Base-by-base conservation (phyloP, 768 basidiomycete genomes). In the Dioszegia aurantiaca region DNA sequence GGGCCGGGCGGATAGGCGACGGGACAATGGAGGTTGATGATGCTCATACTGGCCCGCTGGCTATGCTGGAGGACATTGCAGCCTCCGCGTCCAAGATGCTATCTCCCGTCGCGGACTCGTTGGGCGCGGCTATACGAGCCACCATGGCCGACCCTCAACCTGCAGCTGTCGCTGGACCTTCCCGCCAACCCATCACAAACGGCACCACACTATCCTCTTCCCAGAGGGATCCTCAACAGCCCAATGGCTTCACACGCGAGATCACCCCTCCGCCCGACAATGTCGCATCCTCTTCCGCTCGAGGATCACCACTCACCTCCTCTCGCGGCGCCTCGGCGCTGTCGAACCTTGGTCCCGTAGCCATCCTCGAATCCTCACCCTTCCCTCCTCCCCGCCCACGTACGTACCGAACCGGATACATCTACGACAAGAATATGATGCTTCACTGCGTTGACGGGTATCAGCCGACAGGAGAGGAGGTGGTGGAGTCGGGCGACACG, bases 401-500 rank as follows among this genome's bases (percentile, higher is more conserved):
- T 16, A 69, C 67, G 11, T 42, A 52, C 23, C 65, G 72, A 9
- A 88, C 91, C 48, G 92, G 91, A 46, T 91, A 87, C 78, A 85
- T 94, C 56, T 98, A 90, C 70, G 87, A 89, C 24, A 68, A 81
- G 0, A 83, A 87, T 63, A 98, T 98, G 94, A 86, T 88, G 77
- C 77, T 84, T 17, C 95, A 97, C 78, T 84, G 82, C 49, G 84
- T 83, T 41, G 63, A 77, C 30, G 68, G 65, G 14, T 73, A 74
- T 36, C 52, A 66, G 12, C 68, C 70, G 3, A 68, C 66, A 3
- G 53, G 59, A 17, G 73, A 72, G 2, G 23, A 48, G 26, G 59
- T 60, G 17, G 80, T 81, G 51, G 85, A 85, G 58, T 61, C 62
- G 9, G 75, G 77, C 19, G 69, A 73, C 41, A 67, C 65, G 24